Conservation (phyloP, 1,139 yeast species). For the Wickerhamomyces sp. region DNA sequence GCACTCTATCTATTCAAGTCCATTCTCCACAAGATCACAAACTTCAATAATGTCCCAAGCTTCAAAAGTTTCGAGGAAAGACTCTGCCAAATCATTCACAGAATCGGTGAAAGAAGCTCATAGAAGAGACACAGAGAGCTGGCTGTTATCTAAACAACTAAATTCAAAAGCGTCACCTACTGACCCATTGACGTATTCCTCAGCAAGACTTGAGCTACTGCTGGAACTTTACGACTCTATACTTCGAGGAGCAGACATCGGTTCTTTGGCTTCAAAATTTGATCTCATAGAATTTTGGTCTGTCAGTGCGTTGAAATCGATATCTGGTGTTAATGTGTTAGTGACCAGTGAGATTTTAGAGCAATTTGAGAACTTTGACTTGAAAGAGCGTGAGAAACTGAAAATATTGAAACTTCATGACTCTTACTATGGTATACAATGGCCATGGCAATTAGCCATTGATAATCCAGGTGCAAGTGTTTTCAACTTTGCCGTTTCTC, state of each 20-base stretch:
- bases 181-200: constrained; percentile 17
- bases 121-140: constrained; percentile 13
- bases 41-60: neutral
- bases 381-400: constrained; percentile 13
- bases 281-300: constrained; percentile 19
- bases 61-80: neutral
- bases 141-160: constrained; percentile 12
- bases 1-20: too few species aligned
- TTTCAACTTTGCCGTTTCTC: constrained; percentile 26
- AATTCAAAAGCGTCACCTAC: constrained; percentile 4
- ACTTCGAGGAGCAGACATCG: constrained; percentile 5
- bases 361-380: constrained; percentile 16
- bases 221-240: constrained; percentile 16
- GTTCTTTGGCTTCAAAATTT: constrained; percentile 1
- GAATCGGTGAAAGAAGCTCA: constrained; percentile 13
- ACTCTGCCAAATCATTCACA: constrained; percentile 3
- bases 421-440: constrained; percentile 21
- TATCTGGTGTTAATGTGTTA: constrained; percentile 14
- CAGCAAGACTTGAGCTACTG: constrained; percentile 13
- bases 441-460: constrained; percentile 38
- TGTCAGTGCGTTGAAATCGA: constrained; percentile 16
- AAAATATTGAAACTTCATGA: constrained; percentile 13
- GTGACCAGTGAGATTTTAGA: constrained; percentile 12
- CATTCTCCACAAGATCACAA: neutral
- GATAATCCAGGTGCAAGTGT: constrained; percentile 31